Percentiles rank a stretch among this genome's conserved stretches.
These are phyloP conservation scores for Scytalidium sp. DNA, from an alignment of 2,329 filamentous ascomycete species.

Conservation along the genomic window DNA sequence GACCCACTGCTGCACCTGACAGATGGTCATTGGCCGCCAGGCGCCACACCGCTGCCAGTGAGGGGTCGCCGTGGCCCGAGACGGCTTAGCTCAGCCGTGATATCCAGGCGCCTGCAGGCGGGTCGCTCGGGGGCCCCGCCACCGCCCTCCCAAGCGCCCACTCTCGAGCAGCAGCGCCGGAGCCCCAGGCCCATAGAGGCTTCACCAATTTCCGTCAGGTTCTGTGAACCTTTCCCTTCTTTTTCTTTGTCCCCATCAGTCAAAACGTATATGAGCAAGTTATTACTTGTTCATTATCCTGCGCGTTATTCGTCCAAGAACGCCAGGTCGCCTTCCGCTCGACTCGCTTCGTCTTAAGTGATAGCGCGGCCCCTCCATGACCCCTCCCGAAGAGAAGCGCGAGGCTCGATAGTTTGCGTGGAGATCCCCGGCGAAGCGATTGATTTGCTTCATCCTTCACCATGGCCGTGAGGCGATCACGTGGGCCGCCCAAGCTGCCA, in stretches of 20 bases:
- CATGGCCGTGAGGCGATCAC: slow-evolving; percentile 24
- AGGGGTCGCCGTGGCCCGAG: neutral
- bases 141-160: neutral
- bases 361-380: slow-evolving; percentile 15
- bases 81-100: neutral
- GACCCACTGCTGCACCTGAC: neutral
- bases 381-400: slow-evolving; percentile 1
- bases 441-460: slow-evolving; percentile 7
- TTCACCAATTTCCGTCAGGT: neutral
- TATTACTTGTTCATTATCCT: neutral
- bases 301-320: neutral
- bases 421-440: slow-evolving; percentile 8
- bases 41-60: neutral
- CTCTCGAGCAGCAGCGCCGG: neutral
- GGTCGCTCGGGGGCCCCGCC: no score
- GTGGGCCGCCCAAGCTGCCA: slow-evolving; percentile 60
- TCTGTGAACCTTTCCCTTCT: neutral
- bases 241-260: neutral
- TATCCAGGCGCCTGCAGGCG: no score
- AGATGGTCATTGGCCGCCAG: neutral
- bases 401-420: slow-evolving; percentile 10
- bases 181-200: neutral
- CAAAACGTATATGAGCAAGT: neutral
- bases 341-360: neutral
- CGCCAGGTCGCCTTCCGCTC: neutral